Percentiles rank a stretch among this genome's conserved stretches.
These are phyloP conservation scores for Deinandra increscens DNA, from an alignment of 129 eudicot genomes.

Conservation along the genomic window DNA sequence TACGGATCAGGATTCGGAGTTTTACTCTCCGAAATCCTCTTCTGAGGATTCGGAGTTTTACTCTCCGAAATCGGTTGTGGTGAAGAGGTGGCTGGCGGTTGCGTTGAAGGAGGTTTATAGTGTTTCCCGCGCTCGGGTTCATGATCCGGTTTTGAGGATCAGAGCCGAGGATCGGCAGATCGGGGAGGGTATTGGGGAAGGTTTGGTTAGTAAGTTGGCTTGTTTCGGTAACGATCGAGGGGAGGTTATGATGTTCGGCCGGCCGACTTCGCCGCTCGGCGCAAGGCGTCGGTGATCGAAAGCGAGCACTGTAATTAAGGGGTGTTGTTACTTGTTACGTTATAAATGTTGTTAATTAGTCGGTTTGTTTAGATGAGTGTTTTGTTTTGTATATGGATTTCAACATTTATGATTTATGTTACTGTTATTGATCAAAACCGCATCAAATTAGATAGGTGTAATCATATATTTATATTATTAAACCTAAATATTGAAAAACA, in stretches of 20 bases:
- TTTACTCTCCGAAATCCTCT: too few species aligned
- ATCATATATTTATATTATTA: too few species aligned
- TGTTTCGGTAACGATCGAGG: constrained; percentile 4
- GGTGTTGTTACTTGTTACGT: too few species aligned
- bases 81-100: constrained; percentile 24
- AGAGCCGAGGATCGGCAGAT: constrained; percentile 58
- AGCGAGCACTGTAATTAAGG: constrained; percentile 11
- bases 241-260: constrained; percentile 17
- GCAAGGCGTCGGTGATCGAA: constrained; percentile 29
- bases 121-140: constrained; percentile 23
- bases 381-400: too few species aligned
- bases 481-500: too few species aligned
- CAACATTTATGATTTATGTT: too few species aligned
- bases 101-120: constrained; percentile 26
- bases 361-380: too few species aligned
- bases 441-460: too few species aligned
- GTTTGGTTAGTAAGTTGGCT: constrained; percentile 17
- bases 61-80: constrained; percentile 52
- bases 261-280: constrained; percentile 68
- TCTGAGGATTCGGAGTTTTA: constrained; percentile 44
- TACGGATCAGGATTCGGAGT: too few species aligned
- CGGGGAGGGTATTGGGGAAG: constrained; percentile 40
- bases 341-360: too few species aligned
- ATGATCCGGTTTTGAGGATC: constrained; percentile 53
- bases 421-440: too few species aligned